phyloP scores from a whole-genome alignment of 495 filamentous ascomycete genomes.

The Talaromyces stipitatus region DNA sequence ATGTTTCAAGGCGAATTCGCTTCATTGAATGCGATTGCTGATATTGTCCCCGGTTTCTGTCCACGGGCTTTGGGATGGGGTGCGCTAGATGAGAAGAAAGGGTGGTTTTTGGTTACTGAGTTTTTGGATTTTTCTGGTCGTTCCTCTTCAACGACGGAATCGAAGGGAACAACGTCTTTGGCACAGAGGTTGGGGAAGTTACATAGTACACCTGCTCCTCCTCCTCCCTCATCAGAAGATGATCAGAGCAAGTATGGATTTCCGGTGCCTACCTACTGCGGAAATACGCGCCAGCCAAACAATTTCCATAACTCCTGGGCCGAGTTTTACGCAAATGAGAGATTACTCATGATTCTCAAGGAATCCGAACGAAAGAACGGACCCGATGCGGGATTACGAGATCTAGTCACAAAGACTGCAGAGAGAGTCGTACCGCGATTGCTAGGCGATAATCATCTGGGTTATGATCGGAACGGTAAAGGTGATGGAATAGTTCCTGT shows the following conservation, averaged over 20 bases:
- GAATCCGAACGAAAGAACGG: conserved; percentile 56
- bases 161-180: conserved; percentile 43
- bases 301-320: conserved; percentile 61
- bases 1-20: conserved; percentile 87
- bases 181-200: conserved; percentile 71
- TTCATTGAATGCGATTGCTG: conserved; percentile 74
- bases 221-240: conserved; percentile 9
- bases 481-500: conserved; percentile 57
- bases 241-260: conserved; percentile 56
- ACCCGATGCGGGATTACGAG: conserved; percentile 47
- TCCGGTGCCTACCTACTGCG: conserved; percentile 76
- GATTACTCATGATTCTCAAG: conserved; percentile 56
- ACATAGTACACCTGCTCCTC: conserved; percentile 68
- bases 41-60: conserved; percentile 63
- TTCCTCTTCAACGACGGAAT: conserved; percentile 17
- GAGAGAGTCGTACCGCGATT: conserved; percentile 60
- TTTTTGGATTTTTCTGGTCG: conserved; percentile 59
- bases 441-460: conserved; percentile 58
- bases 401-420: conserved; percentile 56
- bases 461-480: conserved; percentile 33
- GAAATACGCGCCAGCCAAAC: conserved; percentile 76
- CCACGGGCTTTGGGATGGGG: conserved; percentile 68
- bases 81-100: conserved; percentile 33
- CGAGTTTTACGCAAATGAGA: conserved; percentile 71
- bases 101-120: conserved; percentile 70